Conservation (phyloP, 208 protist species). For the Leishmania lainsoni region DNA sequence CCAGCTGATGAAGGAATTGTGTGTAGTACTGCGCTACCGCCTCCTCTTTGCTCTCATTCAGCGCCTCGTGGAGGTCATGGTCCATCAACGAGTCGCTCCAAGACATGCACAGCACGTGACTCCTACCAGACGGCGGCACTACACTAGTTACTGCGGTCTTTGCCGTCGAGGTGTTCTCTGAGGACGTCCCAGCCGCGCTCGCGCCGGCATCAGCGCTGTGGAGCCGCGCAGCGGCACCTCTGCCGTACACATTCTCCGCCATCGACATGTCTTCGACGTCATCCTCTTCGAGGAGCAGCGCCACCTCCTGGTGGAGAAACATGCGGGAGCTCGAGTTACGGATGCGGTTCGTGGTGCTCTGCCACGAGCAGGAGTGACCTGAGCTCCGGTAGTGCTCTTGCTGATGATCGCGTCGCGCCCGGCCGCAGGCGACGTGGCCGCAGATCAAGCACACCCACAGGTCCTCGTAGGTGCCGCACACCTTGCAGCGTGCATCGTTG, state of each 20-base stretch:
- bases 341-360: constrained; percentile 73
- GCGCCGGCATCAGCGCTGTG: neutral
- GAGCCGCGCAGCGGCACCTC: neutral
- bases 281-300: constrained; percentile 55
- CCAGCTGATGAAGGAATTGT: constrained; percentile 26
- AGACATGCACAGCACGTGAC: constrained; percentile 33
- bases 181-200: neutral
- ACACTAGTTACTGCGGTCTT: neutral
- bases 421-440: constrained; percentile 75
- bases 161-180: neutral
- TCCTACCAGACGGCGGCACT: constrained; percentile 3
- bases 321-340: constrained; percentile 61
- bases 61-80: constrained; percentile 31
- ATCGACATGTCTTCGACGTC: neutral
- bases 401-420: constrained; percentile 53
- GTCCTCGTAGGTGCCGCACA: constrained; percentile 76
- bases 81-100: constrained; percentile 41
- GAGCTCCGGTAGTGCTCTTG: constrained; percentile 60
- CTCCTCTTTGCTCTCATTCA: constrained; percentile 49
- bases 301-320: constrained; percentile 82
- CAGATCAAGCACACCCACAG: constrained; percentile 89
- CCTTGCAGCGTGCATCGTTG: constrained; percentile 63
- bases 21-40: constrained; percentile 48
- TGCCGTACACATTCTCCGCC: neutral
- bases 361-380: constrained; percentile 74